Evolutionary conservation across 2,329 filamentous ascomycete genomes (phyloP).

Genomic region (Ceratocystis destructans): DNA sequence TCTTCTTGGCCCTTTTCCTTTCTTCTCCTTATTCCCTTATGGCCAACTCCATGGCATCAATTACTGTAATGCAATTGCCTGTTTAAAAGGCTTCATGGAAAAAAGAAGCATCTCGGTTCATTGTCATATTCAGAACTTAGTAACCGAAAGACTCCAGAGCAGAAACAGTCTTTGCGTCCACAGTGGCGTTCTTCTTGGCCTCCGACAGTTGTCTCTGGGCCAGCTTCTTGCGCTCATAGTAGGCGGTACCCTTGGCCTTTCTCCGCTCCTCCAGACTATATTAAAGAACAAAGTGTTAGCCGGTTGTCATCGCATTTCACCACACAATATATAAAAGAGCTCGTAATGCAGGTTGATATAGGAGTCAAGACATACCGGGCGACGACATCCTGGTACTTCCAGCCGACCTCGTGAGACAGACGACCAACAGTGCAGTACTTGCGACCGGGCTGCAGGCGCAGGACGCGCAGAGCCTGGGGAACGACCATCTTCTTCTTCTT

Average conservation of each 20-base stretch:
- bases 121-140: conserved; percentile 37
- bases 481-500: conserved; percentile 99
- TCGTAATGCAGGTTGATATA: background rate
- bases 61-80: conserved; percentile 11
- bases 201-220: conserved; percentile 79
- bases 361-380: conserved; percentile 56
- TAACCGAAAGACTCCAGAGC: conserved; percentile 85
- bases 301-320: background rate
- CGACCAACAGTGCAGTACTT: conserved; percentile 99
- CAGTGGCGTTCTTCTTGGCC: conserved; percentile 81
- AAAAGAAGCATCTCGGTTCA: conserved; percentile 11
- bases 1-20: no score
- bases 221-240: conserved; percentile 99
- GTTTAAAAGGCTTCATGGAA: conserved; percentile 10
- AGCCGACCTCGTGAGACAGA: conserved; percentile 97
- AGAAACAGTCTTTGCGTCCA: conserved; percentile 75
- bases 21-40: conserved; percentile 1
- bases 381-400: conserved; percentile 99
- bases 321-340: background rate
- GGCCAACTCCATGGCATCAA: background rate
- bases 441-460: conserved; percentile 94
- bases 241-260: conserved; percentile 98
- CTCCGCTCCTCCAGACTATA: conserved; percentile 92
- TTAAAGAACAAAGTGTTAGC: background rate
- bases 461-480: conserved; percentile 90